Base-by-base conservation (phyloP, 768 basidiomycete genomes). In the Boletus reticuloceps region DNA sequence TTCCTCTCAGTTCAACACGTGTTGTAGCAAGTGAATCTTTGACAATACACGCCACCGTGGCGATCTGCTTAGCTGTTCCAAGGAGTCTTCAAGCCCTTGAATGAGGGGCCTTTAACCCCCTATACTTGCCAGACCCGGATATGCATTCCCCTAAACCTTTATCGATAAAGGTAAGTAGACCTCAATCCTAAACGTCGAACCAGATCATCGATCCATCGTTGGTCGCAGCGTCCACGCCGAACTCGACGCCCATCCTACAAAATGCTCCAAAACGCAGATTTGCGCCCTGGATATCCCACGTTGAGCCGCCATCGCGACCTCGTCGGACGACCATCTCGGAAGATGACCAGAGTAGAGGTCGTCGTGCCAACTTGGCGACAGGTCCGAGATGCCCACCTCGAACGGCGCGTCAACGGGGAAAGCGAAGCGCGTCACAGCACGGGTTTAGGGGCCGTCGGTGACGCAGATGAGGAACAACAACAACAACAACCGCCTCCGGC, bases 261-360 rank as follows among this genome's bases (percentile, higher is more conserved):
- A 22, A 17, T 20, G 27, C 43, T 51, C 27, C 37, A 43, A 31
- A 41, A 54, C 10, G n/a, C 43, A 34, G 42, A 20, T 19, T 20
- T 20, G n/a, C 22, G 16, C 37, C 11, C 16, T n/a, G 41, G 19
- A 48, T 45, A 37, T 36, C 37, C 16, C n/a, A 14, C 37, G 20
- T 27, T 3, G 54, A 56, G 50, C 29, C 56, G 54, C 40, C 56
- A n/a, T 22, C 42, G 50, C 57, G 46, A 1, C 6, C 59, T 56
- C 47, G 40, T 53, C 47, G 54, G 46, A 51, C 53, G n/a, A 42
- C 42, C 11, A 2, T 32, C 47, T 19, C 46, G 22, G 53, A 53
- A 47, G 51, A 12, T 41, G 29, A 55, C 29, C 44, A 52, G 37
- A 29, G 51, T 45, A 22, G 49, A 60, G 49, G 60, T 60, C 47